phyloP scores from a whole-genome alignment of 305 asterid species.

The Caryopteris hybrid region DNA sequence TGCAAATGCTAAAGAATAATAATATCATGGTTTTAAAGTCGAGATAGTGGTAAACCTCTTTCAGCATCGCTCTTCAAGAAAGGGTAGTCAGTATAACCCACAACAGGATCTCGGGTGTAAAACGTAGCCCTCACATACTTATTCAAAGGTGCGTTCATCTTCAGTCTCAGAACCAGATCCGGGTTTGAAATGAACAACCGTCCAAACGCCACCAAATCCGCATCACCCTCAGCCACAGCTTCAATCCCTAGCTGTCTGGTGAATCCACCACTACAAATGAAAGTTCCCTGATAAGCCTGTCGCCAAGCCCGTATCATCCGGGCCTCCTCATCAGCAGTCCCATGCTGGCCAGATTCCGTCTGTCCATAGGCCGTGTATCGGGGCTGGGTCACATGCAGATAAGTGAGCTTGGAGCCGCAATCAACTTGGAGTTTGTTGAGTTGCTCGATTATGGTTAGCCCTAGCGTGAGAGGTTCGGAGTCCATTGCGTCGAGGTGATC shows the following conservation, averaged over 20 bases:
- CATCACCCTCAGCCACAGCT: constrained; percentile 67
- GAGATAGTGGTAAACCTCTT: constrained; percentile 34
- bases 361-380: constrained; percentile 79
- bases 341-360: constrained; percentile 68
- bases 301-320: constrained; percentile 48
- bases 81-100: constrained; percentile 87
- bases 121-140: constrained; percentile 71
- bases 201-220: constrained; percentile 86
- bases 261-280: constrained; percentile 81
- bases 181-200: constrained; percentile 81
- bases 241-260: constrained; percentile 75
- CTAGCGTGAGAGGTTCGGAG: constrained; percentile 69
- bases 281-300: constrained; percentile 55
- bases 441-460: constrained; percentile 64
- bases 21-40: constrained; percentile 24
- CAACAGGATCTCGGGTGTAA: constrained; percentile 75
- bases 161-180: constrained; percentile 67
- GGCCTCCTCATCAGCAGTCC: constrained; percentile 73
- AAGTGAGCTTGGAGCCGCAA: constrained; percentile 45
- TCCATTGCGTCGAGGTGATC: constrained; percentile 92
- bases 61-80: constrained; percentile 36
- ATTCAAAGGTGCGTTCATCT: constrained; percentile 54
- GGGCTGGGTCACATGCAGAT: constrained; percentile 85
- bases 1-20: neutral
- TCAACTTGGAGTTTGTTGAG: constrained; percentile 62